Percentiles rank a stretch among this genome's conserved stretches.
Evolutionary conservation across 306 rosid genomes (phyloP).

Genomic region (Cucurbita maxima): DNA sequence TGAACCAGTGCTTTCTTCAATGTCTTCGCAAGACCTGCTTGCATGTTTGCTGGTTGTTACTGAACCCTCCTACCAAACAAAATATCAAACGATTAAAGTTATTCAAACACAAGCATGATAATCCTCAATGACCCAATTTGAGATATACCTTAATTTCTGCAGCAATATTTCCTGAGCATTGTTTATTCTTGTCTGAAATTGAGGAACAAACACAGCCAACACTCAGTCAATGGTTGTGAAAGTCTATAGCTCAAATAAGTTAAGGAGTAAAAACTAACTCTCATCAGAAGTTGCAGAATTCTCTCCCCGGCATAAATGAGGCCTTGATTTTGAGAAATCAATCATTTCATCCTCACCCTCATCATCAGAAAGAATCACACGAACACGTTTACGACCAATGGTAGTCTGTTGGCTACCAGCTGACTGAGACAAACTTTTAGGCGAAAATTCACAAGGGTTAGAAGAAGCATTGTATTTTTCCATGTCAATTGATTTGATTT

Average conservation of each 20-base stretch:
- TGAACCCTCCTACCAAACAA: slow-evolving; percentile 39
- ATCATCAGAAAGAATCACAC: slow-evolving; percentile 59
- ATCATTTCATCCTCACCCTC: slow-evolving; percentile 34
- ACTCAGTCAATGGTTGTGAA: slow-evolving; percentile 1
- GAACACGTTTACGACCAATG: slow-evolving; percentile 47
- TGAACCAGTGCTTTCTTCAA: slow-evolving; percentile 69
- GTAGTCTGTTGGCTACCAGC: slow-evolving; percentile 20
- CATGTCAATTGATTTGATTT: slow-evolving; percentile 17
- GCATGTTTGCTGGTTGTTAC: slow-evolving; percentile 29
- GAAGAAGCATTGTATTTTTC: slow-evolving; percentile 17
- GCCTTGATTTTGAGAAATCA: slow-evolving; percentile 27
- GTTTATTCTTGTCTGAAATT: slow-evolving; percentile 40
- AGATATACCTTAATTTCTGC: slow-evolving; percentile 41
- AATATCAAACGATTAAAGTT: slow-evolving; percentile 12
- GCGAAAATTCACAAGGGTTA: slow-evolving; percentile 20
- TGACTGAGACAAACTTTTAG: slow-evolving; percentile 27
- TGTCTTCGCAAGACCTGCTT: slow-evolving; percentile 12
- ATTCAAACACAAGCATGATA: not conserved
- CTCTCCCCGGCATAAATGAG: slow-evolving; percentile 16
- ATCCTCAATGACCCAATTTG: slow-evolving; percentile 3
- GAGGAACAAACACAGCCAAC: slow-evolving; percentile 17
- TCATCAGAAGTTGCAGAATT: slow-evolving; percentile 33
- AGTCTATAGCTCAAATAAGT: slow-evolving; percentile 12
- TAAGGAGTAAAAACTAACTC: slow-evolving; percentile 32
- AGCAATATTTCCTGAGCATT: slow-evolving; percentile 16